A percentile compares a stretch with the other conserved stretches of the same genome.
Evolutionary conservation across 2,329 filamentous ascomycete genomes (phyloP).

Genomic region (Aaosphaeria arxii): DNA sequence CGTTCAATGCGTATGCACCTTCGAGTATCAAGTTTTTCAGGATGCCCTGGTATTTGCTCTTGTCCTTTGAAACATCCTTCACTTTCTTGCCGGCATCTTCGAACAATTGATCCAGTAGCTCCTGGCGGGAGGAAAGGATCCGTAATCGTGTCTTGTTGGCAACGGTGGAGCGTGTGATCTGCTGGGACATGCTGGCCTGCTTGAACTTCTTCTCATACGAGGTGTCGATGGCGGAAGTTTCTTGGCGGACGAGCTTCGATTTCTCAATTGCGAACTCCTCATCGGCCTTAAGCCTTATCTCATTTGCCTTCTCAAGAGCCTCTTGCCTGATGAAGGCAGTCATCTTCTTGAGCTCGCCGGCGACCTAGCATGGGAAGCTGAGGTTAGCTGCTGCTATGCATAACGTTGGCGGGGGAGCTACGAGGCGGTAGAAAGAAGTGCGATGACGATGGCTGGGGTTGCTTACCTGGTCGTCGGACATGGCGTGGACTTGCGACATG

Average conservation of each 20-base stretch:
- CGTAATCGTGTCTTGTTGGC: slow-evolving; percentile 94
- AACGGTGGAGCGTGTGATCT: slow-evolving; percentile 94
- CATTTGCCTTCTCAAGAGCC: slow-evolving; percentile 91
- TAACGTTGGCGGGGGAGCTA: no score
- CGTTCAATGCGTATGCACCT: slow-evolving; percentile 82
- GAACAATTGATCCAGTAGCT: slow-evolving; percentile 87
- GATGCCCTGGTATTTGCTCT: slow-evolving; percentile 69
- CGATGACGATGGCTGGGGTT: slow-evolving; percentile 10
- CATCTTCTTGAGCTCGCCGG: slow-evolving; percentile 99
- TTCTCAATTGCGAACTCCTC: slow-evolving; percentile 99
- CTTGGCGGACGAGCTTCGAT: slow-evolving; percentile 94
- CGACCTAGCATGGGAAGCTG: slow-evolving; percentile 62
- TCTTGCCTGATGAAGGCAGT: slow-evolving; percentile 99
- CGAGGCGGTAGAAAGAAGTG: no score
- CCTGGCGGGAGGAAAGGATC: slow-evolving; percentile 82
- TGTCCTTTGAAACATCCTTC: slow-evolving; percentile 62
- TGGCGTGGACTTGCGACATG: slow-evolving; percentile 91
- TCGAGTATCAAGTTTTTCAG: slow-evolving; percentile 83
- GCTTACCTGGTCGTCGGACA: slow-evolving; percentile 93
- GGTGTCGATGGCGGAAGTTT: slow-evolving; percentile 87
- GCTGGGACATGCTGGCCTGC: slow-evolving; percentile 95
- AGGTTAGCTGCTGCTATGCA: slow-evolving; percentile 21
- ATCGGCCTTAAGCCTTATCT: slow-evolving; percentile 97
- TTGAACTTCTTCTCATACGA: slow-evolving; percentile 99
- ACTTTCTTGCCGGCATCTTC: slow-evolving; percentile 75